Conservation (phyloP, 106 monocot species). For the Acorus gramineus region DNA sequence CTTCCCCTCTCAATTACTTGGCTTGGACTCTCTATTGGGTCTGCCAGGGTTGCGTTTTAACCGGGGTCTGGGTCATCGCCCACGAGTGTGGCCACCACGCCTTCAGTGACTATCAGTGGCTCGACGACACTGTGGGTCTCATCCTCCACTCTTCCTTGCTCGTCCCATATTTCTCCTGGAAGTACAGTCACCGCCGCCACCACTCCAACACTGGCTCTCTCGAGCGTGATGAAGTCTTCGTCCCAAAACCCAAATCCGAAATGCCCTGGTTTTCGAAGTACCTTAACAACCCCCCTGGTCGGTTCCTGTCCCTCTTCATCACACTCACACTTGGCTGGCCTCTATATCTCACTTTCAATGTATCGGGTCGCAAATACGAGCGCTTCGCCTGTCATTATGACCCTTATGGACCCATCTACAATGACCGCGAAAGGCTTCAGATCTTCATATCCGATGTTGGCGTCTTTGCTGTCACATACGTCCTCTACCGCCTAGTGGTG, state of each 20-base stretch:
- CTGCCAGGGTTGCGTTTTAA: constrained; percentile 55
- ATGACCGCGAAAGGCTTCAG: constrained; percentile 46
- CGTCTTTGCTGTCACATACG: constrained; percentile 17
- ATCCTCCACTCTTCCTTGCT: constrained; percentile 69
- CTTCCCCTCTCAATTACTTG: constrained; percentile 20
- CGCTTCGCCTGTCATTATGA: constrained; percentile 66
- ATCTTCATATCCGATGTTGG: constrained; percentile 63
- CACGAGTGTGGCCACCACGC: constrained; percentile 95
- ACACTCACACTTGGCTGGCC: constrained; percentile 72
- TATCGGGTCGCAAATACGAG: constrained; percentile 49
- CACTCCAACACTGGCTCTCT: constrained; percentile 88
- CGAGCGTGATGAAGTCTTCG: constrained; percentile 84
- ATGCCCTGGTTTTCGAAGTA: constrained; percentile 47
- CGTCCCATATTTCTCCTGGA: constrained; percentile 95
- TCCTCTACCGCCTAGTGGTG: constrained; percentile 23
- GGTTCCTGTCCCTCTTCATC: constrained; percentile 29
- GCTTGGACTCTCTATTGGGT: constrained; percentile 82
- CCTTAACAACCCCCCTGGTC: constrained; percentile 57
- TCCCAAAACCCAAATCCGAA: constrained; percentile 47
- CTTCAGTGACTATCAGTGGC: constrained; percentile 54
- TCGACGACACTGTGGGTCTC: constrained; percentile 67
- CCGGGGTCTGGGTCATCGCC: constrained; percentile 81
- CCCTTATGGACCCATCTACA: constrained; percentile 64
- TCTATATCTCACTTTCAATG: constrained; percentile 52
- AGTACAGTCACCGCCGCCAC: constrained; percentile 80